Evolutionary conservation across 257 asterid genomes (phyloP), one percentile per base, ranked within the genome.

Genomic region (Voacanga thouarsii): DNA sequence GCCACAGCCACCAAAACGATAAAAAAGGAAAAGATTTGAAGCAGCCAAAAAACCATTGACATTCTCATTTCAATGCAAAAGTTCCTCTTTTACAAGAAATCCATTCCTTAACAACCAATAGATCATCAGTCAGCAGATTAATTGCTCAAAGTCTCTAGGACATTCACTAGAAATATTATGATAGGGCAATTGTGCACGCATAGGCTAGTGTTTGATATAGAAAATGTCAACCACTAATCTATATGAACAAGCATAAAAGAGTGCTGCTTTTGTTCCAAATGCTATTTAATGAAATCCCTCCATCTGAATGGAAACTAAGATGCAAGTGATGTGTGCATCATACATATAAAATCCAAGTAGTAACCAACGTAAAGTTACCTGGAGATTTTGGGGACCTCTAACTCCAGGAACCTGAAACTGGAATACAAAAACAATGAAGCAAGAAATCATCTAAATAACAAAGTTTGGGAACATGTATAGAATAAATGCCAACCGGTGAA

Each of bases 381-480:
- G 90, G 71, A 81, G 33, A 79, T 72, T 88, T 75, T 86, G 94
- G 81, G 86, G 88, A 72, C 89, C 89, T 24, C 87, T 49, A 78
- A 39, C 85, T 81, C 88, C 97, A 72, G 90, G 86, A 84, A 69
- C 85, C 86, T 89, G 92, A 82, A 86, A 87, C 93, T 90, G 90
- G 67, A 78, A 84, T 79, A 77, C 80, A n/a, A 74, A 86, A 77
- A 50, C 55, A 55, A 78, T 74, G 75, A 12, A 51, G 71, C 84
- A 78, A 82, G 81, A 50, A 82, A 21, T 44, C 7, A 56, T 61
- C 53, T 23, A 53, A 50, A 70, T 23, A 24, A 9, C 57, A 73
- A 76, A 33, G 41, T 78, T 79, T 49, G 57, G 66, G 61, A 63
- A 63, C 15, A 57, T 68, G 23, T 43, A 33, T 56, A 60, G 16